These are phyloP conservation scores for Priceomyces medius DNA, from an alignment of 805 yeast species.

Conservation along the genomic window DNA sequence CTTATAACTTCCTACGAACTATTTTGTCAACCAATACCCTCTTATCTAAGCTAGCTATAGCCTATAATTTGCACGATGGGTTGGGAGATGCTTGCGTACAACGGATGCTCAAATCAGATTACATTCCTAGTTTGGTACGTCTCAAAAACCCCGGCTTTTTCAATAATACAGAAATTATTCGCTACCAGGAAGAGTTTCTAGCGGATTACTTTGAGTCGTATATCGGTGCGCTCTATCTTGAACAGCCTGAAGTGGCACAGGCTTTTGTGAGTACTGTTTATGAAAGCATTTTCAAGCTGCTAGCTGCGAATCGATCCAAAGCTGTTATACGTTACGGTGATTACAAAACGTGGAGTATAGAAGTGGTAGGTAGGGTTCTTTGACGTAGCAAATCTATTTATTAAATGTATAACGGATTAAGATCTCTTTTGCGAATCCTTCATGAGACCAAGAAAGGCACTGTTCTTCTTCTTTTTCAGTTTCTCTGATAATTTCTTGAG, in stretches of 20 bases:
- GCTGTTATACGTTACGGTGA: conserved; percentile 5
- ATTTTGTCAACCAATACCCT: conserved; percentile 40
- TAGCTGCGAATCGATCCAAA: conserved; percentile 9
- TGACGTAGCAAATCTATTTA: conserved; percentile 4
- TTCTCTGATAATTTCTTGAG: not conserved
- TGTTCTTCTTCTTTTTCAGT: conserved; percentile 15
- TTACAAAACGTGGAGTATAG: conserved; percentile 32
- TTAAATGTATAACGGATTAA: not conserved
- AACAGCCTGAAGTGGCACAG: conserved; percentile 36
- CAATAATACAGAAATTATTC: conserved; percentile 15
- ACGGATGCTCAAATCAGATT: conserved; percentile 21
- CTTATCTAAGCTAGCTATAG: conserved; percentile 33
- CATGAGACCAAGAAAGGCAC: conserved; percentile 32
- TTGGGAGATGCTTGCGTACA: conserved; percentile 29
- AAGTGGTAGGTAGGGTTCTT: conserved; percentile 32
- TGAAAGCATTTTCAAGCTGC: conserved; percentile 28
- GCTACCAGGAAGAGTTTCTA: conserved; percentile 41
- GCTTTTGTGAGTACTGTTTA: conserved; percentile 33
- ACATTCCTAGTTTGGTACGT: conserved; percentile 23
- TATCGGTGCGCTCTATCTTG: conserved; percentile 41
- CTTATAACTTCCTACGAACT: conserved; percentile 28
- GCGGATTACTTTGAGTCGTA: conserved; percentile 44
- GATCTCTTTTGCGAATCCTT: conserved; percentile 22
- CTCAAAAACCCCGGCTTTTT: conserved; percentile 12
- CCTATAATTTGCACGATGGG: conserved; percentile 35